Evolutionary conservation across 306 rosid species (phyloP).

Genomic region (Gastrolobium villosum): DNA sequence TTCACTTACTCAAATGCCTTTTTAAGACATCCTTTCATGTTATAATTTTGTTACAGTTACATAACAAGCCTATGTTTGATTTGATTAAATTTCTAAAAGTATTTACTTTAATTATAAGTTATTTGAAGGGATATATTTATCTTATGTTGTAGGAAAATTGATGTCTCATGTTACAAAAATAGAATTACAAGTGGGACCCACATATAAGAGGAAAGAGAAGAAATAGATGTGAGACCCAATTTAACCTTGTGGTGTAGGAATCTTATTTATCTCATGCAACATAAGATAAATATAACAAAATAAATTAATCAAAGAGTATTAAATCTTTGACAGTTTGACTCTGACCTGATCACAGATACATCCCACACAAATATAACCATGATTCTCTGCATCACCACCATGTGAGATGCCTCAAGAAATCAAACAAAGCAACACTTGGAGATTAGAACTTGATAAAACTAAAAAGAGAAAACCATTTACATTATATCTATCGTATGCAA

Average conservation of each 20-base stretch:
- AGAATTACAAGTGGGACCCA: no score
- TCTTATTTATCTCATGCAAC: no score
- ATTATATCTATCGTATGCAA: conserved; percentile 36
- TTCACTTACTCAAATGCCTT: no score
- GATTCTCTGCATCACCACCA: conserved; percentile 44
- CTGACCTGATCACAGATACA: conserved; percentile 33
- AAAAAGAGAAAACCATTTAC: conserved; percentile 44
- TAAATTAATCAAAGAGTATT: conserved; percentile 16
- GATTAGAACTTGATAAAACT: conserved; percentile 12
- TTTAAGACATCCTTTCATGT: background rate
- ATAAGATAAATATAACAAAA: no score
- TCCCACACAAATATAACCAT: conserved; percentile 32
- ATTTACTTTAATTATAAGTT: no score
- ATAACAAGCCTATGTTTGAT: background rate
- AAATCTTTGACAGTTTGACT: conserved; percentile 39
- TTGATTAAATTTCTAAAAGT: no score
- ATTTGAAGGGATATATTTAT: no score
- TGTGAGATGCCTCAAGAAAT: conserved; percentile 45
- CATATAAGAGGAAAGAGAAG: no score
- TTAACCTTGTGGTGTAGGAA: no score
- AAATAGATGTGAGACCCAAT: no score
- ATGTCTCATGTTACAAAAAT: no score
- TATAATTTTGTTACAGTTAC: background rate
- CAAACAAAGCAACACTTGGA: conserved; percentile 20
- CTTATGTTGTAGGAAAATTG: no score